Evolutionary conservation across 805 yeast species (phyloP).

Genomic region (Metschnikowia shivogae): DNA sequence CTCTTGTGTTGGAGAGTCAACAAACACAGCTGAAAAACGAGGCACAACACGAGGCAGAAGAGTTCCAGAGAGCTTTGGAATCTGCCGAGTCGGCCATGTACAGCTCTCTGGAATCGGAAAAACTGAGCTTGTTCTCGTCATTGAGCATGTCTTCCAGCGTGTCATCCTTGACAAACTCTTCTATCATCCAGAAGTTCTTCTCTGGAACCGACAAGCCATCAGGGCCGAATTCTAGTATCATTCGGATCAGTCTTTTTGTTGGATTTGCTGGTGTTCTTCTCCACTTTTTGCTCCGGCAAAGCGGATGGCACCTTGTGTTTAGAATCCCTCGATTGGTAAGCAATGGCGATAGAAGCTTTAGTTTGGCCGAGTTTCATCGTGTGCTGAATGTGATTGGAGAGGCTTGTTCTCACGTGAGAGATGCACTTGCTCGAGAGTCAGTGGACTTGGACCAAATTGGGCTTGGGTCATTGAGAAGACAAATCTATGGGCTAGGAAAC

Average conservation of each 20-base stretch:
- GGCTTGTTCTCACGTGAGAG: neutral
- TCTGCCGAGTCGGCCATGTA: slow-evolving; percentile 12
- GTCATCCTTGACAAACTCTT: slow-evolving; percentile 1
- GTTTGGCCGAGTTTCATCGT: neutral
- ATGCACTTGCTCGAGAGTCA: neutral
- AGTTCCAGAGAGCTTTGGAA: slow-evolving; percentile 21
- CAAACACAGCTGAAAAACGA: slow-evolving; percentile 32
- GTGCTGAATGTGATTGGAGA: neutral
- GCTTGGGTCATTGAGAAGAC: slow-evolving; percentile 29
- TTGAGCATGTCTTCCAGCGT: slow-evolving; percentile 16
- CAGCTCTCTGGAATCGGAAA: slow-evolving; percentile 10
- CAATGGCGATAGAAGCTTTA: neutral
- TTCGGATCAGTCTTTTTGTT: slow-evolving; percentile 33
- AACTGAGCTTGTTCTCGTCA: slow-evolving; percentile 32
- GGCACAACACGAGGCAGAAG: slow-evolving; percentile 22
- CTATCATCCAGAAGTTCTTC: neutral
- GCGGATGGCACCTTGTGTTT: neutral
- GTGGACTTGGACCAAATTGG: slow-evolving; percentile 29
- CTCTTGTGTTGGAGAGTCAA: slow-evolving; percentile 19
- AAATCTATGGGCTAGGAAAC: slow-evolving; percentile 23
- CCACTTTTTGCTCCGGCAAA: slow-evolving; percentile 30
- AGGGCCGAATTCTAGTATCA: slow-evolving; percentile 21
- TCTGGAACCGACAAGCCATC: slow-evolving; percentile 1
- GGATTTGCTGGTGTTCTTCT: slow-evolving; percentile 38
- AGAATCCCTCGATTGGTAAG: neutral